Base-by-base conservation (phyloP, 352 stramenopile genomes). In the Pythium grandisporangium region DNA sequence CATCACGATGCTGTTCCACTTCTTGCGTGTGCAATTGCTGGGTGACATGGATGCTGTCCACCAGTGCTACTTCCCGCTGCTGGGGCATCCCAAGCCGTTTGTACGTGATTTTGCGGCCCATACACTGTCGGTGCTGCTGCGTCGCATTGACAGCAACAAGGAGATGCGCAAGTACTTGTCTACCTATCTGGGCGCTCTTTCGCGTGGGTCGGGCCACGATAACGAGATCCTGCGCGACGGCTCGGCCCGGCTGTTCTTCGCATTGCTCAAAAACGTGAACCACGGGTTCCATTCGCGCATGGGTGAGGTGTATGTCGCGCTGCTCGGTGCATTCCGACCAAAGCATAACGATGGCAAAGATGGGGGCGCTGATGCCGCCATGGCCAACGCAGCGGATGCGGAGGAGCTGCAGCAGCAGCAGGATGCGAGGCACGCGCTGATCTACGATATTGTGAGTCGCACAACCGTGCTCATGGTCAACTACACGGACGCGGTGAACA, bases 21-120 rank as follows among this genome's bases (percentile, higher is more conserved):
- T 88, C 61, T 55, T 96, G 37, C 70, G 80, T 33, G 60, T 76
- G 35, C 74, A 93, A 37, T 61, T 96, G 24, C 57, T 93, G 6
- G 70, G 82, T 30, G 77, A 96, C 48, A 95, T 96, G 75, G 76
- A 88, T 20, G 69, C 79, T n/a, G 70, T 96, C 20, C 82, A 93
- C 63, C 76, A 88, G 45, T 95, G 72, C 59, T 96, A 95, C 62
- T 93, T 93, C 58, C 71, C 81, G 21, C 50, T 96, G 26, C 73
- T 96, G 6, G 84, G 81, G 5, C 76, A 96, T 50, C 55, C 72
- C 0, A 71, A 82, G 30, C 70, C 79, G 19, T 96, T 95, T 27
- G 77, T 96, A 32, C 80, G 85, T n/a, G 70, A 89, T 1, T 96
- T 96, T 49, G 83, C 83, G 1, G 82, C 83, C 1, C 79, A 95